phyloP scores from a whole-genome alignment of 2,329 filamentous ascomycete genomes.

The Neonectria coccinea region DNA sequence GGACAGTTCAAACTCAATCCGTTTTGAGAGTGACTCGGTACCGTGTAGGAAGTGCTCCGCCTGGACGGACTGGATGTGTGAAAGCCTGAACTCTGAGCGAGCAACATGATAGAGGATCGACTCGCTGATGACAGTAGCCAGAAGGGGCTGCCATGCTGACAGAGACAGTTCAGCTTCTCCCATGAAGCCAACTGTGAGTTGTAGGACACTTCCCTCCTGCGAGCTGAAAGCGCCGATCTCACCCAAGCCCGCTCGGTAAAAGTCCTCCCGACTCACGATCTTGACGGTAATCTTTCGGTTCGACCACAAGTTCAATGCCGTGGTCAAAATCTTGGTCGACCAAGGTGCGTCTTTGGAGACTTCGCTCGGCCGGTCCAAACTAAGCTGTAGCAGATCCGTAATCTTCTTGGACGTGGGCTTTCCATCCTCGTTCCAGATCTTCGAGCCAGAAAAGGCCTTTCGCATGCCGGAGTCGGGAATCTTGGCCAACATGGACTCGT shows the following conservation, averaged over 20 bases:
- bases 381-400: constrained; percentile 1
- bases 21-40: constrained; percentile 18
- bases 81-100: constrained; percentile 21
- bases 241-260: constrained; percentile 8
- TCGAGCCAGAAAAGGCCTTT: constrained; percentile 18
- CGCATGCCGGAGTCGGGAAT: not conserved
- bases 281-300: constrained; percentile 18
- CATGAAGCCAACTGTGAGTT: constrained; percentile 20
- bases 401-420: constrained; percentile 12
- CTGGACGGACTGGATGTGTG: constrained; percentile 24
- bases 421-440: constrained; percentile 21
- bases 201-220: constrained; percentile 6
- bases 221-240: constrained; percentile 19
- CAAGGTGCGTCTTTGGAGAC: constrained; percentile 2
- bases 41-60: constrained; percentile 30
- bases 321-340: constrained; percentile 6
- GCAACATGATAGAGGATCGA: constrained; percentile 27
- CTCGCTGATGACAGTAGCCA: constrained; percentile 21
- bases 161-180: constrained; percentile 23
- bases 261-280: constrained; percentile 25
- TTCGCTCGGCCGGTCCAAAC: constrained; percentile 12
- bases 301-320: constrained; percentile 15
- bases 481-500: not conserved
- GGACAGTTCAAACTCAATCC: constrained; percentile 28
- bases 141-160: constrained; percentile 22